A percentile compares a stretch with the other conserved stretches of the same genome.
phyloP scores from a whole-genome alignment of 331 rosid genomes.

The Spiraea crenata region DNA sequence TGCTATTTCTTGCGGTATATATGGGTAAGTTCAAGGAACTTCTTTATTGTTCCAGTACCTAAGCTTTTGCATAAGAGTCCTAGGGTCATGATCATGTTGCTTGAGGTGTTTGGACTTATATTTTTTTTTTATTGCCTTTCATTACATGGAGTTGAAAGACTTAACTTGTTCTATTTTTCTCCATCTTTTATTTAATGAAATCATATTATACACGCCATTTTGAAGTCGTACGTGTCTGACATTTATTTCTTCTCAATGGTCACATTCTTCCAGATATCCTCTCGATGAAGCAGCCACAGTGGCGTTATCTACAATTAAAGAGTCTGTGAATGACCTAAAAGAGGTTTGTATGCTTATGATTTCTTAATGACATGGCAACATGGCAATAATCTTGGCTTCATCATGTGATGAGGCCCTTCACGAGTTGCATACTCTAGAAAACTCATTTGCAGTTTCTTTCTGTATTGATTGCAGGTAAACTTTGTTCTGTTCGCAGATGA shows the following conservation, averaged over 20 bases:
- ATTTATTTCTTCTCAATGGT: slow-evolving; percentile 11
- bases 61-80: background rate
- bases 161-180: background rate
- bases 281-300: slow-evolving; percentile 69
- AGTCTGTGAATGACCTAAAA: slow-evolving; percentile 58
- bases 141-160: background rate
- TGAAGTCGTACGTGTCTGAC: background rate
- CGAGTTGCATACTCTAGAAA: background rate
- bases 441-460: background rate
- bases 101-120: background rate
- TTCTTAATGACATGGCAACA: slow-evolving; percentile 11
- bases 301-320: slow-evolving; percentile 60
- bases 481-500: slow-evolving; percentile 62
- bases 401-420: background rate
- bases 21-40: slow-evolving; percentile 49
- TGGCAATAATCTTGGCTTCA: background rate
- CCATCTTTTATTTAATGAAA: background rate
- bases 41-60: background rate
- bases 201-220: background rate
- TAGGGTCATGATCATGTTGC: background rate
- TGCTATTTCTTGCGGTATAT: slow-evolving; percentile 89
- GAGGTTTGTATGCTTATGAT: slow-evolving; percentile 47
- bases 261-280: slow-evolving; percentile 61
- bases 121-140: background rate
- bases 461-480: slow-evolving; percentile 60